Conservation (phyloP, 257 asterid species). For the Capsicum pubescens region DNA sequence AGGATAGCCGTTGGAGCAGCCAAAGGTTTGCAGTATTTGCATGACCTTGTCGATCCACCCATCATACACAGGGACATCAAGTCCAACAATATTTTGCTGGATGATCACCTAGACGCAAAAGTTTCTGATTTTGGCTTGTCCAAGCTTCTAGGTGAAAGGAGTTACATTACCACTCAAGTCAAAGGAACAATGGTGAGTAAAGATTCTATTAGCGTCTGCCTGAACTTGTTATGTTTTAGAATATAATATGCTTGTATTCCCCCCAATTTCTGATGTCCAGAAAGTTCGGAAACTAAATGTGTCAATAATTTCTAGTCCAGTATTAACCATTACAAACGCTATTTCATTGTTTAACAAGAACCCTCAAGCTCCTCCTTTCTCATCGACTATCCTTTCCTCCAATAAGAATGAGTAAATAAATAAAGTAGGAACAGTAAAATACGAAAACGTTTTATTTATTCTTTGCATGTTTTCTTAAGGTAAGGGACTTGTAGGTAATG, state of each 20-base stretch:
- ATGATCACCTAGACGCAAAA: constrained; percentile 73
- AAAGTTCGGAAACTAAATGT: background rate
- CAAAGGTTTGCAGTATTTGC: constrained; percentile 84
- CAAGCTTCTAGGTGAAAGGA: constrained; percentile 62
- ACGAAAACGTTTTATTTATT: background rate
- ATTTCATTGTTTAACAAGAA: background rate
- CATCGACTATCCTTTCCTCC: background rate
- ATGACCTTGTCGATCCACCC: constrained; percentile 88
- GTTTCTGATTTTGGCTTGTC: constrained; percentile 97
- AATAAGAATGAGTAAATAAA: background rate
- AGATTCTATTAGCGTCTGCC: background rate
- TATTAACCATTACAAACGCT: background rate
- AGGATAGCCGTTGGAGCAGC: constrained; percentile 85
- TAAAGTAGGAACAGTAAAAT: background rate
- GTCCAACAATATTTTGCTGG: constrained; percentile 77
- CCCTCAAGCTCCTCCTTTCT: background rate
- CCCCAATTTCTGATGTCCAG: background rate
- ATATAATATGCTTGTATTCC: background rate
- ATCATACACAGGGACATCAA: constrained; percentile 94
- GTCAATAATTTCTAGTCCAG: background rate
- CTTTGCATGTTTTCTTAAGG: background rate
- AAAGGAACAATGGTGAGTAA: constrained; percentile 93
- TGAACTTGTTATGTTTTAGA: background rate
- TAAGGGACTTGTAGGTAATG: background rate
- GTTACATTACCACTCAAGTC: constrained; percentile 90